Percentiles rank a stretch among this genome's conserved stretches.
Evolutionary conservation across 805 yeast genomes (phyloP).

Genomic region (Torulaspora maleeae): DNA sequence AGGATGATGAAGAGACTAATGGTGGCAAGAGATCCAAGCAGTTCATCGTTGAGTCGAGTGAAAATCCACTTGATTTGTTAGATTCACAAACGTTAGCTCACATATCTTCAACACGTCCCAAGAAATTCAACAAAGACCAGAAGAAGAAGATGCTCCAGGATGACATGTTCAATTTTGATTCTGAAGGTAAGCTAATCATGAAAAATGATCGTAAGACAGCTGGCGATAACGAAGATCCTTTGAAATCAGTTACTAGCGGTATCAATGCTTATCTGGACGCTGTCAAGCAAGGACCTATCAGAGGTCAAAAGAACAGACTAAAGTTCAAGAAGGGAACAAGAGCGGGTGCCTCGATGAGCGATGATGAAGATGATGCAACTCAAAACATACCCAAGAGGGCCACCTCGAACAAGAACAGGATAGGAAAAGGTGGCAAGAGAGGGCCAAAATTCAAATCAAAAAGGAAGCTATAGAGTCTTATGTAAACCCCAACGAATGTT

Average conservation of each 20-base stretch:
- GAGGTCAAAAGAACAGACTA: conserved; percentile 89
- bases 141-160: conserved; percentile 30
- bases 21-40: conserved; percentile 39
- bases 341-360: conserved; percentile 50
- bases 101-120: conserved; percentile 84
- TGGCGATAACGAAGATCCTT: conserved; percentile 44
- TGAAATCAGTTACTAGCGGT: conserved; percentile 49
- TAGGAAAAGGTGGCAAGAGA: conserved; percentile 25
- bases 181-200: conserved; percentile 36
- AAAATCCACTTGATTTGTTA: conserved; percentile 83
- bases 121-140: conserved; percentile 44
- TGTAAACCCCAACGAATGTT: conserved; percentile 2
- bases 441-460: conserved; percentile 32
- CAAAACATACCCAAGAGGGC: conserved; percentile 27
- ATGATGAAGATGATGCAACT: conserved; percentile 46
- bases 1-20: conserved; percentile 40
- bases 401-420: conserved; percentile 21
- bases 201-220: conserved; percentile 30
- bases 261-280: conserved; percentile 93
- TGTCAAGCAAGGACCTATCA: conserved; percentile 83
- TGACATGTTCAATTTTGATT: conserved; percentile 34
- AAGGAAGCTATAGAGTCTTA: conserved; percentile 21
- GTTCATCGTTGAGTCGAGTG: conserved; percentile 67
- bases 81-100: conserved; percentile 82
- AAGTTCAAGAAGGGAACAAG: conserved; percentile 69